Conservation (phyloP, 176 grass and related monocot species). For the Avena sativa region DNA sequence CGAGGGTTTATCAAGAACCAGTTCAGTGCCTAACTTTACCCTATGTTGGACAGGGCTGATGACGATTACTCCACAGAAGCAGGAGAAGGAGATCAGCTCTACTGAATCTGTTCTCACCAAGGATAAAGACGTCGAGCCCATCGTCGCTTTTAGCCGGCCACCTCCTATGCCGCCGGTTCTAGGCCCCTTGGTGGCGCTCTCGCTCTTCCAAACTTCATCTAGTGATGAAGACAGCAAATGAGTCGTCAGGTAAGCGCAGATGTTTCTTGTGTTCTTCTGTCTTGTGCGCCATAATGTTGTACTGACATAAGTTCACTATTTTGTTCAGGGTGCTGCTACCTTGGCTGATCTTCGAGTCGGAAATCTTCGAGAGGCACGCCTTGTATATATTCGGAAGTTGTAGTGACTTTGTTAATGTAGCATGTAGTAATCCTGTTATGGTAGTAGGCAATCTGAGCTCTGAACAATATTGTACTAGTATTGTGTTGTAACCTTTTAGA, state of each 20-base stretch:
- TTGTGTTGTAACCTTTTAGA: background rate
- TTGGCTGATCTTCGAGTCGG: background rate
- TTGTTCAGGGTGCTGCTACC: slow-evolving; percentile 19
- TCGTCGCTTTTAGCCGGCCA: slow-evolving; percentile 63
- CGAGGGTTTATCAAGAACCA: background rate
- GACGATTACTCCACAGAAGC: slow-evolving; percentile 56
- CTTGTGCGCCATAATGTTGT: background rate
- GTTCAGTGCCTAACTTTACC: background rate
- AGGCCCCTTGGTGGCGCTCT: slow-evolving; percentile 55
- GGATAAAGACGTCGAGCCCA: slow-evolving; percentile 52
- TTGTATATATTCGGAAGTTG: slow-evolving; percentile 25
- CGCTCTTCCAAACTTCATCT: slow-evolving; percentile 56
- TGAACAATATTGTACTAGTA: background rate
- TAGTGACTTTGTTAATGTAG: slow-evolving; percentile 8
- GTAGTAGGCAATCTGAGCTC: background rate
- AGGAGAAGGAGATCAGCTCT: slow-evolving; percentile 40
- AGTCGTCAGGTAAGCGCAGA: background rate
- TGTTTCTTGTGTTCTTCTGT: background rate
- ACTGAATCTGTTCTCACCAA: slow-evolving; percentile 20
- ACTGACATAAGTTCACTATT: background rate
- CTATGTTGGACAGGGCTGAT: slow-evolving; percentile 45
- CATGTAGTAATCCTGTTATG: background rate
- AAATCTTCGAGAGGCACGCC: background rate
- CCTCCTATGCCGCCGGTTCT: slow-evolving; percentile 71
- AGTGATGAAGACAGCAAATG: slow-evolving; percentile 63